Conservation (phyloP, 106 monocot species). For the Platanthera zijinensis region DNA sequence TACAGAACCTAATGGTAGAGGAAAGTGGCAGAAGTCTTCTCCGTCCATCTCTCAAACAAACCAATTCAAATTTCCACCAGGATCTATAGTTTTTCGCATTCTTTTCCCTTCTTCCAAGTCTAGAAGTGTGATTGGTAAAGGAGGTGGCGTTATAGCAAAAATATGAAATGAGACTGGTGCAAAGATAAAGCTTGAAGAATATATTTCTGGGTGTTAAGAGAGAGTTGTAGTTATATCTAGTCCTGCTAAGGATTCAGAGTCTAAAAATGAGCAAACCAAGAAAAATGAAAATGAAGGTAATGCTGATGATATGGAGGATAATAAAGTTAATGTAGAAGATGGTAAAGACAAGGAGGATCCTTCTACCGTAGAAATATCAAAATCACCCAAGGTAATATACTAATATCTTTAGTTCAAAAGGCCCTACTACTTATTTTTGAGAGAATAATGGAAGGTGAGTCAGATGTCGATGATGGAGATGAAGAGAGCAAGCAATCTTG, state of each 20-base stretch:
- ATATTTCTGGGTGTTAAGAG: slow-evolving; percentile 65
- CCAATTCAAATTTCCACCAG: slow-evolving; percentile 26
- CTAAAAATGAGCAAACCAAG: slow-evolving; percentile 20
- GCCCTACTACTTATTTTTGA: slow-evolving; percentile 84
- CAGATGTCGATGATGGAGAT: slow-evolving; percentile 35
- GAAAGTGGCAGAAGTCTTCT: slow-evolving; percentile 67
- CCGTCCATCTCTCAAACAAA: slow-evolving; percentile 15
- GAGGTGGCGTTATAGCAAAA: slow-evolving; percentile 66
- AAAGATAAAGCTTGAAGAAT: slow-evolving; percentile 70
- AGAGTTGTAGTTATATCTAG: slow-evolving; percentile 67
- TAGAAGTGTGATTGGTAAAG: slow-evolving; percentile 90
- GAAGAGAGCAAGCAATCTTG: slow-evolving; percentile 23
- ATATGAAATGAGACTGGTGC: slow-evolving; percentile 81
- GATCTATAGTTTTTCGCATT: slow-evolving; percentile 48
- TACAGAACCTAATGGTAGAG: slow-evolving; percentile 41
- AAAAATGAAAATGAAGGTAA: slow-evolving; percentile 10
- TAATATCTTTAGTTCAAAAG: slow-evolving; percentile 51
- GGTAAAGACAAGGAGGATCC: slow-evolving; percentile 22
- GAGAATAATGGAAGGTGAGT: slow-evolving; percentile 52
- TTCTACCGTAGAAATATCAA: slow-evolving; percentile 20
- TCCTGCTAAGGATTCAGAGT: slow-evolving; percentile 35
- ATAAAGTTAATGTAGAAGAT: slow-evolving; percentile 17
- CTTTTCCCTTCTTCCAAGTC: slow-evolving; percentile 73
- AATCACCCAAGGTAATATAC: slow-evolving; percentile 28
- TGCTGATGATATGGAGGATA: slow-evolving; percentile 19